Evolutionary conservation across 139 green algal genomes (phyloP), one percentile per base, ranked within the genome.

Genomic region (Zygnema cylindricum): DNA sequence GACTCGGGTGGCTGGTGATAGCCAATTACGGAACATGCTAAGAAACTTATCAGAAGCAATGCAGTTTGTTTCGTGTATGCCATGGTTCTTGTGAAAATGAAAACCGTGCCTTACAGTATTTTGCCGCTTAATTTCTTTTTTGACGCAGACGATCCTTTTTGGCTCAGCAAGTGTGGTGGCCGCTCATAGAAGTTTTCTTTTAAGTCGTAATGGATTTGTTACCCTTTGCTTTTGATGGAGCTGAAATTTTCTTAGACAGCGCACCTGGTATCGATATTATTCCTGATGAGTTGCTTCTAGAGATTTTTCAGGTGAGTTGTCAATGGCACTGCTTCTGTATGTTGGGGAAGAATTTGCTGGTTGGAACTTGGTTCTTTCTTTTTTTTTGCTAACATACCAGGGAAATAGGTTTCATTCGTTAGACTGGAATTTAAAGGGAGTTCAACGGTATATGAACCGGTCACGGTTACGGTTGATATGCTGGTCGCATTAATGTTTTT

Each of bases 291-390:
- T n/a, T 86, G 22, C 43, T 86, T 30, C 35, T 77, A 30, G 81
- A 86, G 32, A 86, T 86, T 73, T n/a, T 81, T 25, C 54, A 86
- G 81, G 81, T 86, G 42, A 39, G 54, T 16, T 16, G n/a, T n/a
- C n/a, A n/a, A n/a, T n/a, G n/a, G n/a, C n/a, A n/a, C n/a, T n/a
- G 43, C 43, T 21, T 38, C 25, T 81, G 71, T 85, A 0, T 69
- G 1, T n/a, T 85, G 71, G 2, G 25, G 40, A n/a, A 36, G 0
- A 41, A 35, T 0, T 85, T 2, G 41, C 2, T 55, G 2, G 41
- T 85, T 2, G 0, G 33, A 3, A 54, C 38, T 41, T 73, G 25
- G 57, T 30, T 35, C 57, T 30, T 73, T 30, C 25, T 30, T 73
- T 73, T 30, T 73, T 35, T 25, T 36, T 38, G 41, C 73, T 30